These are phyloP conservation scores for Epichloe baconii DNA, from an alignment of 2,329 filamentous ascomycete genomes.

Conservation along the genomic window DNA sequence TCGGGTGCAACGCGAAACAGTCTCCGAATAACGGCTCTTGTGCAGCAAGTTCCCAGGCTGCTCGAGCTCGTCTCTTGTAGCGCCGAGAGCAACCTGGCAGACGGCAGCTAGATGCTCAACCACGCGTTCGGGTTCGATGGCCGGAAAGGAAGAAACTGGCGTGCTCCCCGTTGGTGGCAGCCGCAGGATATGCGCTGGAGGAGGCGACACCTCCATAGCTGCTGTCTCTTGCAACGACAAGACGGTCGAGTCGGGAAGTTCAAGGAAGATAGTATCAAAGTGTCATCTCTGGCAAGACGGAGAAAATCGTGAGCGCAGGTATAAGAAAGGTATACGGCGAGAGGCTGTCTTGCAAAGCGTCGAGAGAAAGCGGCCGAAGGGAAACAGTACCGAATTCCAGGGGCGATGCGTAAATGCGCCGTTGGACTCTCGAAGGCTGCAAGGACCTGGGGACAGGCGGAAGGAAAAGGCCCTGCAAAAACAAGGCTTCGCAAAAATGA, in stretches of 20 bases:
- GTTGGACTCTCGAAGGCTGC: neutral
- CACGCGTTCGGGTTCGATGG: constrained; percentile 54
- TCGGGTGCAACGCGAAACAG: constrained; percentile 71
- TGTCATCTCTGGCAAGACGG: neutral
- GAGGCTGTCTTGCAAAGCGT: neutral
- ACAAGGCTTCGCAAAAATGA: neutral
- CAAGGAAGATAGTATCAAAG: neutral
- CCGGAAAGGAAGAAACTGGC: constrained; percentile 32
- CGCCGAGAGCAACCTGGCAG: constrained; percentile 61
- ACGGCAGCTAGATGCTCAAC: constrained; percentile 61
- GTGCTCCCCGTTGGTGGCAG: constrained; percentile 29
- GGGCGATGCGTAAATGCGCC: neutral
- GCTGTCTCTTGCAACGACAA: constrained; percentile 10
- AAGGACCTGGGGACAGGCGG: neutral
- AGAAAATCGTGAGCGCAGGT: neutral
- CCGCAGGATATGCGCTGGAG: constrained; percentile 28
- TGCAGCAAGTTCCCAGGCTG: constrained; percentile 73
- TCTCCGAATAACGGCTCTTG: constrained; percentile 57
- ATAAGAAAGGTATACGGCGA: neutral
- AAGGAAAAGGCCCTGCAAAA: neutral
- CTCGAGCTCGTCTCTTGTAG: constrained; percentile 66
- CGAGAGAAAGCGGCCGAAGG: neutral
- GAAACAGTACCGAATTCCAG: neutral
- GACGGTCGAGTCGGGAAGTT: neutral
- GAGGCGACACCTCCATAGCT: constrained; percentile 41